phyloP scores from a whole-genome alignment of 257 asterid genomes.

The Solanum clarkiae region DNA sequence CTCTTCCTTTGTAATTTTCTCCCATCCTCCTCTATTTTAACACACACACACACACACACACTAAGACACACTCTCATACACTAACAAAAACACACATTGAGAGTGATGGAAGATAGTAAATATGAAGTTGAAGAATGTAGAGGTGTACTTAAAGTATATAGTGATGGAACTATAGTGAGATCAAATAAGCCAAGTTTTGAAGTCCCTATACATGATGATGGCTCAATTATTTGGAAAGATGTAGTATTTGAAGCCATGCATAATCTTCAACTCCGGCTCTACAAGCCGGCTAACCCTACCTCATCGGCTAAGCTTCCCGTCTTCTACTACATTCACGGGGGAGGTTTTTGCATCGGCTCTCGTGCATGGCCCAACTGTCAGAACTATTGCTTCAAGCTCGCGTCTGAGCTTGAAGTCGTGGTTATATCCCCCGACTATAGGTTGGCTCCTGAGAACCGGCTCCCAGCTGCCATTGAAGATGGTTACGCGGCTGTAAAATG shows the following conservation, averaged over 20 bases:
- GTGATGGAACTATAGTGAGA: slow-evolving; percentile 67
- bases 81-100: neutral
- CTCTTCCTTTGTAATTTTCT: neutral
- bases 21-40: neutral
- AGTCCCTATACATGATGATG: slow-evolving; percentile 39
- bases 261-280: slow-evolving; percentile 56
- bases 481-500: slow-evolving; percentile 48
- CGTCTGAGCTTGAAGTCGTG: slow-evolving; percentile 48
- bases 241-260: slow-evolving; percentile 25
- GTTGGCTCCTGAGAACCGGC: slow-evolving; percentile 60
- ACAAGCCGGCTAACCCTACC: slow-evolving; percentile 37
- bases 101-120: neutral
- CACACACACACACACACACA: neutral
- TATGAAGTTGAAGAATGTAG: slow-evolving; percentile 66
- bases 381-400: slow-evolving; percentile 62
- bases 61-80: neutral
- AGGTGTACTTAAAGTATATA: slow-evolving; percentile 48
- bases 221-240: slow-evolving; percentile 60
- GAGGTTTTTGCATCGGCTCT: slow-evolving; percentile 71
- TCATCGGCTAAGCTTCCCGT: slow-evolving; percentile 40
- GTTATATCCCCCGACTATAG: slow-evolving; percentile 59
- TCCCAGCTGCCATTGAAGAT: slow-evolving; percentile 70
- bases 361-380: slow-evolving; percentile 73
- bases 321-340: slow-evolving; percentile 65
- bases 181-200: slow-evolving; percentile 39